Base-by-base conservation (phyloP, 345 rosid species). In the Acer negundo region DNA sequence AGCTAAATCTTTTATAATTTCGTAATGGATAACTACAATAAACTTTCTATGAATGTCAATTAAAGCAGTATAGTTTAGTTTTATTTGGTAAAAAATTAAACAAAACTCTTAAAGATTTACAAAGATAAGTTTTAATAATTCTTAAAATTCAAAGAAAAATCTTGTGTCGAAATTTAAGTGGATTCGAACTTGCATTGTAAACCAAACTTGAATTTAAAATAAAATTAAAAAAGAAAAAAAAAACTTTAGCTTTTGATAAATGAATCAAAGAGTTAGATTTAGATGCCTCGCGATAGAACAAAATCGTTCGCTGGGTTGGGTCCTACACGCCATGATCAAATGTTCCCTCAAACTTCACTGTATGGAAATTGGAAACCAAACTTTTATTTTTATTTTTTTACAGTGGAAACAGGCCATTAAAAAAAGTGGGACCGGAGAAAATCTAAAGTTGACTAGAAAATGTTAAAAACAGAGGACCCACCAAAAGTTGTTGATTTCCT, bases 401-500 rank as follows among this genome's bases (percentile, higher is more conserved):
- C 13, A 20, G 16, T n/a, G 31, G 23, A 38, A 56, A 56, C 8
- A 46, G 19, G 63, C 74, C 63, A 31, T 4, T 7, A 51, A 10
- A 19, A 46, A 53, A 28, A 53, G 40, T 10, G 68, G 76, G 59
- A 26, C 70, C 77, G 49, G 20, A 17, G 4, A 63, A 63, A 58
- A 49, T 49, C 62, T 6, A 26, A 12, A 19, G 70, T 74, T 64
- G 77, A 74, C 77, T 74, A 44, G 44, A 28, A 63, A 74, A 46
- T 63, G 70, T 38, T 5, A 24, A 74, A 11, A 3, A 62, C 3
- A 0, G 7, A 16, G 73, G 58, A 67, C 67, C 76, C 75, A 11
- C 72, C 19, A 10, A 19, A 62, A 59, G 70, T 68, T 20, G 22
- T 15, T 10, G 73, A 47, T 68, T 58, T 67, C 42, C 35, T 23